These are phyloP conservation scores for Nemania sp. DNA, from an alignment of 2,329 filamentous ascomycete species.

Conservation along the genomic window DNA sequence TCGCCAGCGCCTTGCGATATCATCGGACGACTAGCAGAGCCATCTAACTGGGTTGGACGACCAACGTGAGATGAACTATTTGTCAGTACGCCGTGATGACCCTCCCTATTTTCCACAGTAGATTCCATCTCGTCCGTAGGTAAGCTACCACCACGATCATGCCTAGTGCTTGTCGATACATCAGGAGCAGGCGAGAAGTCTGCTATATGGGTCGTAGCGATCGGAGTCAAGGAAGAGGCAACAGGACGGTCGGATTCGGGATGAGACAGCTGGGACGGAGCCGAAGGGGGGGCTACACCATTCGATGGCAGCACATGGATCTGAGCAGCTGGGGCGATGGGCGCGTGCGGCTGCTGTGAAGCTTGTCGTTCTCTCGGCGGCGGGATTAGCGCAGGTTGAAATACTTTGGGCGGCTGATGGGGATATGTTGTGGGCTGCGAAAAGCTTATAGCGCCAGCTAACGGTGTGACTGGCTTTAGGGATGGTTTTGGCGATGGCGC, in stretches of 20 bases:
- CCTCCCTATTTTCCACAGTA: slow-evolving; percentile 4
- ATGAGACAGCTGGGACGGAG: slow-evolving; percentile 43
- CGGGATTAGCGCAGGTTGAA: not conserved
- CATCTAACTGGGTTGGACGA: slow-evolving; percentile 20
- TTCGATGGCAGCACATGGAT: slow-evolving; percentile 19
- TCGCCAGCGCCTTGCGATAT: slow-evolving; percentile 28
- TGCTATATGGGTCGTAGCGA: slow-evolving; percentile 73
- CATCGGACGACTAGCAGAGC: slow-evolving; percentile 1
- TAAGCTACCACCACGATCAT: slow-evolving; percentile 67
- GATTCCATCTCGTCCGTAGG: slow-evolving; percentile 54
- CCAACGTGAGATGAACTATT: slow-evolving; percentile 31
- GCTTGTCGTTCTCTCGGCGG: slow-evolving; percentile 3
- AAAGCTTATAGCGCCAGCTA: not conserved
- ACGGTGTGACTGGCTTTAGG: not conserved
- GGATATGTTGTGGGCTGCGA: not conserved
- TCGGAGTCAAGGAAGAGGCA: slow-evolving; percentile 58
- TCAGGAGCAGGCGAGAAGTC: slow-evolving; percentile 72
- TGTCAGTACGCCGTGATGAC: slow-evolving; percentile 3
- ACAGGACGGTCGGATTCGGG: slow-evolving; percentile 44
- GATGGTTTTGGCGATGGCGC: not conserved
- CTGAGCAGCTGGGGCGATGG: slow-evolving; percentile 21
- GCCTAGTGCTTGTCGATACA: slow-evolving; percentile 74
- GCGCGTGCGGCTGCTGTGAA: slow-evolving; percentile 1
- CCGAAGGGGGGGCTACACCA: slow-evolving; percentile 32
- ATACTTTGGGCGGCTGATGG: slow-evolving; percentile 6